Evolutionary conservation across 495 filamentous ascomycete species (phyloP).

Genomic region (Talaromyces thailandensis): DNA sequence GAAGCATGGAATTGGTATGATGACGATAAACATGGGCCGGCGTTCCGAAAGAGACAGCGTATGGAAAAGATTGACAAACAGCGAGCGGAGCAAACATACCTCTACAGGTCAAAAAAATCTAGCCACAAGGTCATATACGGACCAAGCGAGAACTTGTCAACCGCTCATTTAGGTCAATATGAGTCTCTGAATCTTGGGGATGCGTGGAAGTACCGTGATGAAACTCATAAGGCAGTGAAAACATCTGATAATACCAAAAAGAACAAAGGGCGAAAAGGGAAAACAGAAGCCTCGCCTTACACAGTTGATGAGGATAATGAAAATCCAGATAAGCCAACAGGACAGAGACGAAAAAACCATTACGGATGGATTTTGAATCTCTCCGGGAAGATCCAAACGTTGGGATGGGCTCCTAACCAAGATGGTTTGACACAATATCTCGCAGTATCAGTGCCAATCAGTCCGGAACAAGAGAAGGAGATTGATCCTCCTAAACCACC

Average conservation of each 20-base stretch:
- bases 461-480: slow-evolving; percentile 22
- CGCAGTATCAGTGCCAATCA: slow-evolving; percentile 35
- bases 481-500: slow-evolving; percentile 17
- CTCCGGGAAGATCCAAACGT: slow-evolving; percentile 39
- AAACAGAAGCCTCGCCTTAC: neutral
- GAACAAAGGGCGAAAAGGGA: slow-evolving; percentile 3
- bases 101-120: slow-evolving; percentile 23
- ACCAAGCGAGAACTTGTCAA: slow-evolving; percentile 31
- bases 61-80: slow-evolving; percentile 20
- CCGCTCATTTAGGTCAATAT: slow-evolving; percentile 29
- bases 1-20: slow-evolving; percentile 51
- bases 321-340: neutral
- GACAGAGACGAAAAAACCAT: slow-evolving; percentile 17
- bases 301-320: neutral
- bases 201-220: slow-evolving; percentile 27
- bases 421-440: slow-evolving; percentile 44
- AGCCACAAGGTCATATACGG: slow-evolving; percentile 44
- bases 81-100: slow-evolving; percentile 23
- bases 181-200: slow-evolving; percentile 33
- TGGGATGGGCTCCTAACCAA: slow-evolving; percentile 52
- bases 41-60: slow-evolving; percentile 31
- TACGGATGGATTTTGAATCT: slow-evolving; percentile 52
- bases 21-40: slow-evolving; percentile 22
- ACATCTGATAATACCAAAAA: slow-evolving; percentile 2
- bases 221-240: neutral